phyloP scores from a whole-genome alignment of 83 land plant species.

The Thuja plicata region DNA sequence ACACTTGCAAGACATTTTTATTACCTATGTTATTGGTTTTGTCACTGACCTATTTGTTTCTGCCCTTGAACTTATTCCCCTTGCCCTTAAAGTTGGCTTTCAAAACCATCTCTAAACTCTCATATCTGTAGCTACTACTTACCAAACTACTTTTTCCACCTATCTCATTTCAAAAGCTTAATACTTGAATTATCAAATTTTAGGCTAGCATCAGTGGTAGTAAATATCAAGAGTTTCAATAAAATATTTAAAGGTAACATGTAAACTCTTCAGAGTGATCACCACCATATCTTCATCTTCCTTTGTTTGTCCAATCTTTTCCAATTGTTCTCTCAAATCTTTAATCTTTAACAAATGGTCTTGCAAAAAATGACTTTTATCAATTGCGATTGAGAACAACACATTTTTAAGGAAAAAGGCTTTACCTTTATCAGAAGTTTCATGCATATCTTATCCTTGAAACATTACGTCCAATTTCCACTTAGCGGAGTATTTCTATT shows the following conservation, averaged over 20 bases:
- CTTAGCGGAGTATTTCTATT: neutral
- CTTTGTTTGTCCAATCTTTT: neutral
- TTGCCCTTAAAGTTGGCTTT: neutral
- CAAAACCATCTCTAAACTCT: neutral
- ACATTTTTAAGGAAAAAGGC: neutral
- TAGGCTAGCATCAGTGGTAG: too few species aligned
- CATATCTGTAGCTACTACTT: neutral
- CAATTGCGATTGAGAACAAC: neutral
- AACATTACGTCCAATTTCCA: neutral
- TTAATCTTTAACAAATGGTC: neutral
- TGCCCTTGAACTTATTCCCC: neutral
- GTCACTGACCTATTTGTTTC: neutral
- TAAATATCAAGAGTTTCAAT: too few species aligned
- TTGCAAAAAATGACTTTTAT: neutral
- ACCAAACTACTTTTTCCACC: neutral
- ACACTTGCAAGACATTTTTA: too few species aligned
- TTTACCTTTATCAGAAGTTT: neutral
- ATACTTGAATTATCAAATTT: neutral
- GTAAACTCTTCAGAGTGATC: neutral
- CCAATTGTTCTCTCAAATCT: neutral
- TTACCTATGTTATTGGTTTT: too few species aligned
- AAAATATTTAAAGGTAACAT: neutral
- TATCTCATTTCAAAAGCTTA: neutral
- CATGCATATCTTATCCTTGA: neutral
- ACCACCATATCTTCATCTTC: neutral